These are phyloP conservation scores for Nothopassalora personata DNA, from an alignment of 2,329 filamentous ascomycete genomes.

Conservation along the genomic window DNA sequence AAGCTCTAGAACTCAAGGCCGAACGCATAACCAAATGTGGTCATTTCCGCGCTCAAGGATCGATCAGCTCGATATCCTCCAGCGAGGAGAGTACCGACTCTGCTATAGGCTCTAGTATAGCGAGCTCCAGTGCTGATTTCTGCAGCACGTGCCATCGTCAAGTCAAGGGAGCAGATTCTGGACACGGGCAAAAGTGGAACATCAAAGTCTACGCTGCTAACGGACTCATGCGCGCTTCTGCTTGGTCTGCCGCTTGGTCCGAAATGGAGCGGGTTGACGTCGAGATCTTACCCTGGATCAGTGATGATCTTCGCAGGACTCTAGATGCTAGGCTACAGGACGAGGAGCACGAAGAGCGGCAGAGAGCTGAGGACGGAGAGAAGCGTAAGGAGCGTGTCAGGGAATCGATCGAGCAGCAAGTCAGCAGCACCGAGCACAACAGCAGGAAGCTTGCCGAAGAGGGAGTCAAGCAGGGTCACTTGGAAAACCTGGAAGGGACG, in stretches of 20 bases:
- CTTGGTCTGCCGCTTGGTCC: constrained; percentile 89
- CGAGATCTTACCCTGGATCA: constrained; percentile 73
- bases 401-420: constrained; percentile 21
- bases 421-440: constrained; percentile 10
- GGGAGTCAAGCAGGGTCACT: not conserved
- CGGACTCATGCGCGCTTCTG: constrained; percentile 83
- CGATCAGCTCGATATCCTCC: constrained; percentile 43
- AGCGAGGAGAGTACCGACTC: constrained; percentile 24
- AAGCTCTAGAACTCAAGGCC: constrained; percentile 66
- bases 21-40: constrained; percentile 69
- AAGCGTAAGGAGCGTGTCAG: constrained; percentile 16
- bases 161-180: constrained; percentile 34
- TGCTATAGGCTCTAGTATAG: constrained; percentile 26
- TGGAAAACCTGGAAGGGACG: not conserved
- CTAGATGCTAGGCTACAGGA: constrained; percentile 49
- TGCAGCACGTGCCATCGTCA: constrained; percentile 34
- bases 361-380: constrained; percentile 32
- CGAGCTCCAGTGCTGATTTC: constrained; percentile 19
- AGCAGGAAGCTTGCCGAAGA: constrained; percentile 1
- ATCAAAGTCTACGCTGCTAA: constrained; percentile 93
- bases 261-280: constrained; percentile 99
- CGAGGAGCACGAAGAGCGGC: constrained; percentile 35
- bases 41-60: constrained; percentile 64
- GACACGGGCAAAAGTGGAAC: constrained; percentile 56
- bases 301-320: constrained; percentile 53